Percentiles rank a stretch among this genome's conserved stretches.
phyloP scores from a whole-genome alignment of 139 green algal genomes.

The Chlorella sp. region DNA sequence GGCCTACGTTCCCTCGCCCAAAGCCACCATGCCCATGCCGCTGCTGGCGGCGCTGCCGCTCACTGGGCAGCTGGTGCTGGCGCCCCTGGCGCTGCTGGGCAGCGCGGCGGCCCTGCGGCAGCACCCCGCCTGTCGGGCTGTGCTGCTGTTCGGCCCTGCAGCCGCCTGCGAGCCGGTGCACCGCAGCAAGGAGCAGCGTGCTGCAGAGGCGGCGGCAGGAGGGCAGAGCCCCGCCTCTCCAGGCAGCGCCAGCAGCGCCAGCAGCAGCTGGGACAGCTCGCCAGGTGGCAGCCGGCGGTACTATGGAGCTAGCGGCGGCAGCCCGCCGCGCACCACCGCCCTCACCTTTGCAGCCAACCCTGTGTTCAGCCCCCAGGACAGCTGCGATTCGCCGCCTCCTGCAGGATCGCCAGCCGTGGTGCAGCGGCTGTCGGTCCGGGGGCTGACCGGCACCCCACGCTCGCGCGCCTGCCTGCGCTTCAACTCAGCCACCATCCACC shows the following conservation, averaged over 20 bases:
- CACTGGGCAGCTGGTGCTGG: conserved; percentile 2
- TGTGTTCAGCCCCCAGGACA: conserved; percentile 2
- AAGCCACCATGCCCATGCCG: conserved; percentile 11
- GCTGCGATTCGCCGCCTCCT: background rate
- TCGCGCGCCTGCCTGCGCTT: conserved; percentile 1
- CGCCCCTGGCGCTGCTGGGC: background rate
- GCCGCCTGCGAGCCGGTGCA: background rate
- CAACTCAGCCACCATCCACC: background rate
- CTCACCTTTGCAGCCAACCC: conserved; percentile 12
- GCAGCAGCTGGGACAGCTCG: background rate
- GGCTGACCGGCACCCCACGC: conserved; percentile 3
- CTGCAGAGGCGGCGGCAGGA: background rate
- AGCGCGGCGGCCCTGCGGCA: background rate
- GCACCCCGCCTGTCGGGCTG: background rate
- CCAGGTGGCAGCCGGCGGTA: background rate
- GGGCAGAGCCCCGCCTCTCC: background rate
- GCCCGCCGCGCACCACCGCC: background rate
- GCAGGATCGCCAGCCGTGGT: too few relatives aligned
- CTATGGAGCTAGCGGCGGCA: background rate
- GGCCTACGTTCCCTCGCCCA: background rate
- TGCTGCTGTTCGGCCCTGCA: conserved; percentile 22
- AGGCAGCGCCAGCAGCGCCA: background rate
- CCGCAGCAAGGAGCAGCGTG: background rate
- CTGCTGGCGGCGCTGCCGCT: conserved; percentile 28
- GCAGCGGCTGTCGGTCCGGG: background rate